Base-by-base conservation (phyloP, 148 eudicot genomes). In the Cornus florida region DNA sequence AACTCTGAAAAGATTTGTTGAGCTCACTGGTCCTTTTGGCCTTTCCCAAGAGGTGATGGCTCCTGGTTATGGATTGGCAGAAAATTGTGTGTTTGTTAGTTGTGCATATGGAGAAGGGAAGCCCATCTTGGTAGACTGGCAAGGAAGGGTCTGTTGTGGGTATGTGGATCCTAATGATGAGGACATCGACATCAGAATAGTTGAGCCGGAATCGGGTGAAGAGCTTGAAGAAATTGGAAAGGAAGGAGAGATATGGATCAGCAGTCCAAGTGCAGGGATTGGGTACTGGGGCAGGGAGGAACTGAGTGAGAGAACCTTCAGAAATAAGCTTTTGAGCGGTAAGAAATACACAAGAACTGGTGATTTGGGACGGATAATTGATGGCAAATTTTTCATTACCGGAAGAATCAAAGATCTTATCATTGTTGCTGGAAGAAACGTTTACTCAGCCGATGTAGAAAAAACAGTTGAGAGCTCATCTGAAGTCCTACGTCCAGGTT, bases 1-100 rank as follows among this genome's bases (percentile, higher is more conserved):
- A 76, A 88, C 91, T 41, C 66, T 88, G 20, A 83, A 74, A 59
- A 86, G 79, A 70, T 88, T 88, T 69, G 41, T 86, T 48, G 89
- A 84, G 85, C 75, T 88, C 28, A 83, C 89, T 6, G 31, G 67
- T 23, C 83, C 78, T 78, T 78, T 60, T 17, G 86, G 89, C 22
- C 83, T 88, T 50, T 88, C 91, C 7, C 84, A 88, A 77, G 80
- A 83, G 56, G 87, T 86, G 56, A 84, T 86, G 80, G 89, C 91
- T 72, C 91, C 89, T 7, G 91, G 91, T 35, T 88, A 84, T 81
- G 91, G 91, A 56, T 80, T 88, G 78, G 91, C 91, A 12, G 91
- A 88, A 64, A 88, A 88, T 28, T 86, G 89, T 69, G 91, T 88
- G 20, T 88, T 82, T 72, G 85, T 88, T 2, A 75, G 83, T 64